Evolutionary conservation across 345 rosid genomes (phyloP), one percentile per base, ranked within the genome.

Genomic region (Limnanthes douglasii): DNA sequence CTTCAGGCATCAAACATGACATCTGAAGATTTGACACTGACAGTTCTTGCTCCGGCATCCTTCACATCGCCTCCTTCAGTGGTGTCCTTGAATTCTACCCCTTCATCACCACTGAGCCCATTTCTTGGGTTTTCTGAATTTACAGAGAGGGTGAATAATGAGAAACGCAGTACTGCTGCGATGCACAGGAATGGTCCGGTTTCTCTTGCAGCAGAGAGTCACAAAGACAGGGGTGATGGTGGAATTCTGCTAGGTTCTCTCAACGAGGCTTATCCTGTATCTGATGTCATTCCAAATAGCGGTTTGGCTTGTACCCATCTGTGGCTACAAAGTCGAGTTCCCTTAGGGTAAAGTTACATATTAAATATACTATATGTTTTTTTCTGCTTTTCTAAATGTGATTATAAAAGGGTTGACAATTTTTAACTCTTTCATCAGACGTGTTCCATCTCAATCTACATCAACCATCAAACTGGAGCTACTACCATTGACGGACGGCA

Each of bases 261-360:
- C 23, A 48, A 44, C 37, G 57, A 56, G 50, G 75, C 52, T 36
- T 35, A 62, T 24, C 53, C 76, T 32, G 45, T 62, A 54, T 48
- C 78, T 35, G 84, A 74, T 51, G 70, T 65, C 33, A 65, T 78
- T 48, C 75, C 86, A 20, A 75, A 63, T 53, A 56, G 72, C 38
- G 88, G 74, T 48, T 59, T 67, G 21, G 79, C 78, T 9, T 81
- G 86, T 43, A 65, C 93, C 8, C 99, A 92, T 72, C 70, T 85
- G 24, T 92, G 96, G 96, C 69, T 92, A 57, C 96, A 81, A 62
- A 90, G 99, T 66, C 72, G 94, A 69, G 94, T 85, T 54, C 99
- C 99, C 22, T 53, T 92, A 31, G 99, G 99, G 99, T 85, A 50
- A 57, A 24, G 45, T 30, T 36, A 25, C 18, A 8, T 30, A 32